Percentiles rank a stretch among this genome's conserved stretches.
These are phyloP conservation scores for Dictyostelium purpureum DNA, from an alignment of 78 protist genomes.

Conservation along the genomic window DNA sequence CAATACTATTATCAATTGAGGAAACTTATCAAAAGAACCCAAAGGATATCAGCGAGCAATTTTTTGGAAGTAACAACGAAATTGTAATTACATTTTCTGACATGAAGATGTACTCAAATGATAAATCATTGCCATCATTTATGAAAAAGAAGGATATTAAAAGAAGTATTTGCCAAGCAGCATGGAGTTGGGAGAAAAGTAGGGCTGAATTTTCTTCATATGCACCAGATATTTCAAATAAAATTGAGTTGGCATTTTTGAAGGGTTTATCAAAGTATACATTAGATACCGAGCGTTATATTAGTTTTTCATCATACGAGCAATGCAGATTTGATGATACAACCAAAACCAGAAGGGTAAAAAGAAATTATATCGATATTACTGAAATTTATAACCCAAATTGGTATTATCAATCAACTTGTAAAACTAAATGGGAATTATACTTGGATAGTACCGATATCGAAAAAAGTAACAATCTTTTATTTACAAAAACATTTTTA, in stretches of 20 bases:
- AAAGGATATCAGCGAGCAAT: not conserved
- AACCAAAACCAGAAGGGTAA: slow-evolving; percentile 30
- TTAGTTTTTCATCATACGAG: slow-evolving; percentile 45
- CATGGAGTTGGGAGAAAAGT: slow-evolving; percentile 63
- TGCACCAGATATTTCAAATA: not conserved
- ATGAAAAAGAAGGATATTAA: not conserved
- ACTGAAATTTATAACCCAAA: slow-evolving; percentile 1
- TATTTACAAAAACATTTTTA: not conserved
- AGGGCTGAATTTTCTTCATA: slow-evolving; percentile 47
- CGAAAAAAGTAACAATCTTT: not conserved
- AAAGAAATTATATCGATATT: not conserved
- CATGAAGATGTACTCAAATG: not conserved
- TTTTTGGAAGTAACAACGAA: not conserved
- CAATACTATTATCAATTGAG: not conserved
- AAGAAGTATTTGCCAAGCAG: not conserved
- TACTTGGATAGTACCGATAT: not conserved
- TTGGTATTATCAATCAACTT: slow-evolving; percentile 24
- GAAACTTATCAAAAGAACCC: not conserved
- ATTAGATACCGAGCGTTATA: slow-evolving; percentile 46
- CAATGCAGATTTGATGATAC: slow-evolving; percentile 58
- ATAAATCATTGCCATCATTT: too few relatives aligned
- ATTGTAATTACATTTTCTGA: not conserved
- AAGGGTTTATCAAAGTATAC: slow-evolving; percentile 20
- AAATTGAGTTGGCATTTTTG: slow-evolving; percentile 30
- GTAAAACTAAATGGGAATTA: slow-evolving; percentile 15